phyloP scores from a whole-genome alignment of 352 stramenopile species.

The Saprolegnia parasitica region DNA sequence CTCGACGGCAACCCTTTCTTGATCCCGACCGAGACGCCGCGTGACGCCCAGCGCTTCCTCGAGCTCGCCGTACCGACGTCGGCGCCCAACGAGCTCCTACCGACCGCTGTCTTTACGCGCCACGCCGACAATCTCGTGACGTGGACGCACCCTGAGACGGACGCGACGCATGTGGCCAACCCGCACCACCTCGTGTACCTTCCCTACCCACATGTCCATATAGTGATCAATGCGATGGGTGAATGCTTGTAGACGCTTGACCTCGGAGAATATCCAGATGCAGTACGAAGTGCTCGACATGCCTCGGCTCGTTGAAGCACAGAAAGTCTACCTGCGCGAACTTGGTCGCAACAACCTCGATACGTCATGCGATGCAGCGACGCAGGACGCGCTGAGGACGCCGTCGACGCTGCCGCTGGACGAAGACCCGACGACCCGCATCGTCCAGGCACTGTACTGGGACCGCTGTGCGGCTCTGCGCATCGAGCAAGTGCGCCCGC shows the following conservation, averaged over 20 bases:
- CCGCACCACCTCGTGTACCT: constrained; percentile 19
- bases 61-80: constrained; percentile 5
- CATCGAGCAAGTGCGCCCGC: constrained; percentile 47
- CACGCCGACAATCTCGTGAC: constrained; percentile 12
- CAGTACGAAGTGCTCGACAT: constrained; percentile 26
- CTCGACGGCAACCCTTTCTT: constrained; percentile 69
- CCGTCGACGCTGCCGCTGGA: background rate
- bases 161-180: constrained; percentile 24
- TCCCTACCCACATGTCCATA: background rate
- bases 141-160: constrained; percentile 26
- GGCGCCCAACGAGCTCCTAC: background rate
- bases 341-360: constrained; percentile 21
- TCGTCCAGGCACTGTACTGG: constrained; percentile 76
- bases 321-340: constrained; percentile 24
- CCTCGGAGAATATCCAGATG: background rate
- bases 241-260: background rate
- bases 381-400: background rate
- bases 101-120: background rate
- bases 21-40: constrained; percentile 52
- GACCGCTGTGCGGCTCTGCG: constrained; percentile 66
- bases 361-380: background rate
- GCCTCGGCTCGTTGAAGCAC: background rate
- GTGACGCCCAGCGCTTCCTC: constrained; percentile 36
- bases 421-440: constrained; percentile 14
- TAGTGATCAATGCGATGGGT: background rate